Evolutionary conservation across 2,329 filamentous ascomycete species (phyloP), one percentile per base, ranked within the genome.

Genomic region (Helicocarpus griseus): DNA sequence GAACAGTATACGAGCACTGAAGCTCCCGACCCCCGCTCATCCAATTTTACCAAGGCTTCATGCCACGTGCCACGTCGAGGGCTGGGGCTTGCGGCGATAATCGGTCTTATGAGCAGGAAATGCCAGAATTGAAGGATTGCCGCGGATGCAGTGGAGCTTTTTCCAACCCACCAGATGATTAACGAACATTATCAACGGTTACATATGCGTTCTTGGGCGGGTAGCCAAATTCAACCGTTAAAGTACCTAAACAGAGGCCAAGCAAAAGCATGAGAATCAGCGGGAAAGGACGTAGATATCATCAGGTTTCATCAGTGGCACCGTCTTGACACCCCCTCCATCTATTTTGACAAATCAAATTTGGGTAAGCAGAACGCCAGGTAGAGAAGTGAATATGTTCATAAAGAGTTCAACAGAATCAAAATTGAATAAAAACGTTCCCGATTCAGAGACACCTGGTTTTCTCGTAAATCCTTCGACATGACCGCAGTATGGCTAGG

Each of bases 151-250:
- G 24, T 51, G 50, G 26, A 59, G 49, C 41, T 56, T 51, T 50
- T 50, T 54, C 57, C 58, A 60, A 41, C 54, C 54, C 48, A 53
- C 54, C 21, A 57, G 56, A 44, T 56, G 33, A 38, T 52, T 24
- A 35, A 59, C 40, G 31, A 58, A 52, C 28, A 51, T 53, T 21
- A n/a, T 39, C 51, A 40, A 60, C 43, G 36, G 52, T 57, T 41
- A 50, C 41, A 50, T 58, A 58, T 36, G 47, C 38, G 40, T 21
- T 49, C 46, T 45, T 19, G 45, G 45, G 3, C 14, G 19, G 31
- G 28, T 45, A 17, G 46, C 28, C 21, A 50, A n/a, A 47, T 36
- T 57, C 41, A 46, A 58, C 51, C n/a, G 33, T 54, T 36, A 59
- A 51, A 46, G 40, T 54, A 40, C 58, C 52, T 46, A 58, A 35